A percentile compares a stretch with the other conserved stretches of the same genome.
phyloP scores from a whole-genome alignment of 352 stramenopile species.

The Aphanomyces cochlioides region DNA sequence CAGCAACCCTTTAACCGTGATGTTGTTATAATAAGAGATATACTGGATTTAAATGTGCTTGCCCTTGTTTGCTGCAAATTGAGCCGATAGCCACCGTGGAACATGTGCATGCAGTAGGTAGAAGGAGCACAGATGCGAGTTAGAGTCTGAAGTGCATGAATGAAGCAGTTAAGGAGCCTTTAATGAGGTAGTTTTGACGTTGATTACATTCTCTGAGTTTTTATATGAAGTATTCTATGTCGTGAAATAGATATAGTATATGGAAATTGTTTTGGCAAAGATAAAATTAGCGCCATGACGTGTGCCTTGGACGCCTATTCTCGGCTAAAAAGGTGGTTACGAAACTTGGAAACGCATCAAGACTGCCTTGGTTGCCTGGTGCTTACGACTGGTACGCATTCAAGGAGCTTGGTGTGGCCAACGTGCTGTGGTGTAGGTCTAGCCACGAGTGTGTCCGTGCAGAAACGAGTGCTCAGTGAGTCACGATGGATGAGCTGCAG shows the following conservation, averaged over 20 bases:
- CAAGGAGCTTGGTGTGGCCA: not conserved
- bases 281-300: not conserved
- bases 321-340: slow-evolving; percentile 17
- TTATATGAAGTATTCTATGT: too few species aligned
- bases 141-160: too few species aligned
- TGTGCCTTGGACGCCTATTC: slow-evolving; percentile 4
- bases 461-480: not conserved
- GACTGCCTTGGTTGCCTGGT: not conserved
- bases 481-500: slow-evolving; percentile 81
- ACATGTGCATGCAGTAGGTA: too few species aligned
- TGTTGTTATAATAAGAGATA: too few species aligned
- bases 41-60: too few species aligned
- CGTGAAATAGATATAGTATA: not conserved
- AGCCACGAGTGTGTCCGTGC: not conserved
- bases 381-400: not conserved
- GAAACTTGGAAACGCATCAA: slow-evolving; percentile 3
- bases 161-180: too few species aligned
- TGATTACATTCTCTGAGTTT: too few species aligned
- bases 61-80: too few species aligned
- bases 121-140: too few species aligned
- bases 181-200: too few species aligned
- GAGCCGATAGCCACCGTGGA: too few species aligned
- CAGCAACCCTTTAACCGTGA: too few species aligned
- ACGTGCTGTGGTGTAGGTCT: not conserved
- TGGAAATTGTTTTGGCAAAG: not conserved